Evolutionary conservation across 164 flowering plant species (phyloP).

Genomic region (Berberis vulgaris): DNA sequence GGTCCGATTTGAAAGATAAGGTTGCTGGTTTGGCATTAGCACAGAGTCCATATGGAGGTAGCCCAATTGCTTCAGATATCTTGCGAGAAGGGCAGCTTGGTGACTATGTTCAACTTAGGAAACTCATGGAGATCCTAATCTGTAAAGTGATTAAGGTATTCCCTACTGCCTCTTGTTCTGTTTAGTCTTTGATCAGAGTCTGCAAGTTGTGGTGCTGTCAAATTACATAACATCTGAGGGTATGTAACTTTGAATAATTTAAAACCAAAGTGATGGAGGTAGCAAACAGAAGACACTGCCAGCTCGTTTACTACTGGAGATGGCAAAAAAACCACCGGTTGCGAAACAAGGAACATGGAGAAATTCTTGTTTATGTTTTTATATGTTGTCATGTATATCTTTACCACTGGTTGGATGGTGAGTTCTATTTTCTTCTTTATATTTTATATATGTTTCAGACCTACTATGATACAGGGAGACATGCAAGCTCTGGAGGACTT

Average conservation of each 20-base stretch:
- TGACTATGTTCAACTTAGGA: constrained; percentile 71
- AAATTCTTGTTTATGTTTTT: not conserved
- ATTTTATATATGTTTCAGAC: not conserved
- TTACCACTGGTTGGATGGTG: not conserved
- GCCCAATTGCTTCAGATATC: constrained; percentile 91
- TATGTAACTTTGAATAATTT: too few species aligned
- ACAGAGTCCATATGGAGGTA: constrained; percentile 97
- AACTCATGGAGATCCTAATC: constrained; percentile 73
- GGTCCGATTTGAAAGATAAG: constrained; percentile 88
- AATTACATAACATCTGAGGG: too few species aligned
- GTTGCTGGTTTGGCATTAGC: constrained; percentile 89
- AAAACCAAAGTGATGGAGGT: too few species aligned
- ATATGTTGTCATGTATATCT: not conserved
- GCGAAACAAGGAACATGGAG: too few species aligned
- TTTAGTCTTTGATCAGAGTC: not conserved
- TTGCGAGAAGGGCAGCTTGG: constrained; percentile 93
- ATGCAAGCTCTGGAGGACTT: constrained; percentile 85
- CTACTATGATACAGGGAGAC: constrained; percentile 61
- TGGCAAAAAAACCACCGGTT: too few species aligned
- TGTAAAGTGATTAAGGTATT: constrained; percentile 88
- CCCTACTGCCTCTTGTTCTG: not conserved
- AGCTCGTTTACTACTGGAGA: too few species aligned
- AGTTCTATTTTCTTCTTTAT: not conserved
- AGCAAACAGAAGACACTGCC: too few species aligned
- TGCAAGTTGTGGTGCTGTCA: too few species aligned